Evolutionary conservation across 176 grass and related monocot genomes (phyloP), one percentile per base, ranked within the genome.

Genomic region (Bromus sterilis): DNA sequence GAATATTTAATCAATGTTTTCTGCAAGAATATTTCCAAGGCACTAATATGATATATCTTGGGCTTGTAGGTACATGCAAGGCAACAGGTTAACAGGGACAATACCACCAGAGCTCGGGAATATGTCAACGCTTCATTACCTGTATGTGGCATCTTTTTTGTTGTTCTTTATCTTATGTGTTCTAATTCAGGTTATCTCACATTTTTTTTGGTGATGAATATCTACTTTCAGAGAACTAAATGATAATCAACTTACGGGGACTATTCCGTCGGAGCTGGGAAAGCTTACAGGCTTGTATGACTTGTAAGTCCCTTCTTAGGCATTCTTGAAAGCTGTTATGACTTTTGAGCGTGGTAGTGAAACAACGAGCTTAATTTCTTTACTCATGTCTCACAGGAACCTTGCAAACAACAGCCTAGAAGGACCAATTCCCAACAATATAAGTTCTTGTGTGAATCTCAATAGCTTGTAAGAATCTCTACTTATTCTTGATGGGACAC

Each of bases 71-170:
- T 99, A 99, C 71, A 82, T 99, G 77, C 97, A 99, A 87, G 87
- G 87, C 2, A 99, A 99, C 65, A 85, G 30, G 36, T 85, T 99
- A 83, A 87, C 86, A 3, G 97, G 93, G 12, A 11, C 82, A 10
- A 96, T 99, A 80, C 97, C 97, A 42, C 97, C 93, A 7, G 93
- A 99, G 77, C 87, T 99, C 75, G 97, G 97, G 33, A 93, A 96
- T 84, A 94, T 99, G 97, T 91, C 80, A 42, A 91, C 93, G 14
- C 97, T 99, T 87, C 93, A 96, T 90, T 99, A 99, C 78, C 43
- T 99, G 97, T 99, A 85, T 89, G 83, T 36, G 7, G 14, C 7
- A 18, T 49, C n/a, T 8, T 61, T 29, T 36, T 9, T 66, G 23
- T 63, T 34, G 23, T 4, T 86, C 70, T n/a, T n/a, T n/a, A n/a